Conservation (phyloP, 352 stramenopile genomes). For the Phytophthora hybrid region DNA sequence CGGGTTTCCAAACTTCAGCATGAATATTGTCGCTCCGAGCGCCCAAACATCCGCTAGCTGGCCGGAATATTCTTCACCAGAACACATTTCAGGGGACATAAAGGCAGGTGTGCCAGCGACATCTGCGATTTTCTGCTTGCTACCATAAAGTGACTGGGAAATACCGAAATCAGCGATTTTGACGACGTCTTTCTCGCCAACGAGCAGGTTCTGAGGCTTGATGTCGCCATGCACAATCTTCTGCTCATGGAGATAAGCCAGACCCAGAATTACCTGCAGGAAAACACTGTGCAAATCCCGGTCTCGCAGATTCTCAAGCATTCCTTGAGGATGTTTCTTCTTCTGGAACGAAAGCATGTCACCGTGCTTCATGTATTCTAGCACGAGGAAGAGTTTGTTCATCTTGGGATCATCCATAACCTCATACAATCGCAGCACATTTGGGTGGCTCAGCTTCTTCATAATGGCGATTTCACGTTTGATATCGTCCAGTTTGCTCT, state of each 20-base stretch:
- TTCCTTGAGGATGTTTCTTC: conserved; percentile 60
- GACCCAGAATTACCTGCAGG: conserved; percentile 74
- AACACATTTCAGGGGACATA: conserved; percentile 94
- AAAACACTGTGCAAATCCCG: conserved; percentile 78
- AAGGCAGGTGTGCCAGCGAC: conserved; percentile 92
- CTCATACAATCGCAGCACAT: conserved; percentile 94
- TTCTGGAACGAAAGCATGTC: conserved; percentile 80
- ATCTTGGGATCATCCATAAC: conserved; percentile 96
- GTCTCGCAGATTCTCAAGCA: conserved; percentile 60
- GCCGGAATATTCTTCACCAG: conserved; percentile 81
- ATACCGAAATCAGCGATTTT: conserved; percentile 95
- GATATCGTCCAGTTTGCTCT: conserved; percentile 86
- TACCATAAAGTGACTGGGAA: conserved; percentile 85
- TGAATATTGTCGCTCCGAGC: conserved; percentile 89
- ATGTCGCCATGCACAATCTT: conserved; percentile 91
- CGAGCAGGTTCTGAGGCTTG: conserved; percentile 90
- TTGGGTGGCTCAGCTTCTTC: conserved; percentile 97
- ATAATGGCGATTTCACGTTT: conserved; percentile 97
- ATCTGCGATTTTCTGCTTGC: conserved; percentile 80
- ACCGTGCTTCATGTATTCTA: conserved; percentile 95
- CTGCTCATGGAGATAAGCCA: conserved; percentile 92
- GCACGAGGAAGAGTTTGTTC: conserved; percentile 96
- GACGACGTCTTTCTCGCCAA: conserved; percentile 87
- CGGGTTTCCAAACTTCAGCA: conserved; percentile 88
- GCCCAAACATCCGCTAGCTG: conserved; percentile 94